phyloP scores from a whole-genome alignment of 2,329 filamentous ascomycete genomes.

The Boeremia lycopersici region DNA sequence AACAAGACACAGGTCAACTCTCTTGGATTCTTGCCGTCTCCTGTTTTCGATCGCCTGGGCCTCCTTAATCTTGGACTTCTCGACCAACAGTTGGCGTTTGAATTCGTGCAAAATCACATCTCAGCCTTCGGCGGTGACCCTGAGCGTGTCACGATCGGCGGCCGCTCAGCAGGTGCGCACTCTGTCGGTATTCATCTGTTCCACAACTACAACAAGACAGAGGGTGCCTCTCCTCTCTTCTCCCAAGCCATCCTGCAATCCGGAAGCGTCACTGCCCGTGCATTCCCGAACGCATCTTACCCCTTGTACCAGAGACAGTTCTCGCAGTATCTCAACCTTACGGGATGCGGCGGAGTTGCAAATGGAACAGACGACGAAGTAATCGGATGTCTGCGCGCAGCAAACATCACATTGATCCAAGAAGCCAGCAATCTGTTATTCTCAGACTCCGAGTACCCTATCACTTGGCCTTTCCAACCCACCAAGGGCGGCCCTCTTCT shows the following conservation, averaged over 20 bases:
- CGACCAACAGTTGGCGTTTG: slow-evolving; percentile 29
- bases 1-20: slow-evolving; percentile 23
- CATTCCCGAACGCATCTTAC: slow-evolving; percentile 36
- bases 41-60: slow-evolving; percentile 31
- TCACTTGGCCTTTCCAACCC: slow-evolving; percentile 57
- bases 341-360: slow-evolving; percentile 24
- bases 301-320: slow-evolving; percentile 38
- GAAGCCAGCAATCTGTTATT: slow-evolving; percentile 43
- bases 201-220: slow-evolving; percentile 36
- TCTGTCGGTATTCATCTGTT: slow-evolving; percentile 37
- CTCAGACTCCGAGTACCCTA: slow-evolving; percentile 42
- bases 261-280: slow-evolving; percentile 34
- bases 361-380: slow-evolving; percentile 38
- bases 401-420: slow-evolving; percentile 45
- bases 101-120: slow-evolving; percentile 49
- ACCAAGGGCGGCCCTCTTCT: slow-evolving; percentile 51
- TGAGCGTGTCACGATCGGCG: slow-evolving; percentile 45
- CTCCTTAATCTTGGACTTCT: slow-evolving; percentile 37
- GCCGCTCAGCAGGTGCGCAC: slow-evolving; percentile 45
- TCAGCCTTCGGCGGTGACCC: slow-evolving; percentile 49
- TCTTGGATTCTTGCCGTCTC: slow-evolving; percentile 34
- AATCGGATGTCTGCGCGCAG: slow-evolving; percentile 48
- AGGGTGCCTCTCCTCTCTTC: slow-evolving; percentile 30
- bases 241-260: slow-evolving; percentile 37
- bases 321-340: slow-evolving; percentile 21